Base-by-base conservation (phyloP, 257 asterid species). In the Mentha longifolia region DNA sequence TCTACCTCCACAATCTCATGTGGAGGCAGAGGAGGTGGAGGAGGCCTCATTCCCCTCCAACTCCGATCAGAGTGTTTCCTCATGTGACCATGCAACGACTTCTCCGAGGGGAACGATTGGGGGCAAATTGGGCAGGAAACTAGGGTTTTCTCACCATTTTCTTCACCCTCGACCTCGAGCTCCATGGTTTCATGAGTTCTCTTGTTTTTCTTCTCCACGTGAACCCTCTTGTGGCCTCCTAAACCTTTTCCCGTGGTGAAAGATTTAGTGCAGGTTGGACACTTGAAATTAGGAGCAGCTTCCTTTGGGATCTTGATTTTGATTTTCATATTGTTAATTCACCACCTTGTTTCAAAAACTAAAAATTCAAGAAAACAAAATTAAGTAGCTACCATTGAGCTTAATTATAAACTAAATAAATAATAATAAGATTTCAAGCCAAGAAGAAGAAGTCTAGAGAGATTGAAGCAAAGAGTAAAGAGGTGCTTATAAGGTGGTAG, bases 401-500 rank as follows among this genome's bases (percentile, higher is more conserved):
- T 50, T 50, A n/a, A n/a, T n/a, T n/a, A 8, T 19, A 46, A 35
- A 35, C 39, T 35, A 35, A 35, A 35, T 35, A 35, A 35, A 35
- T 7, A 35, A 1, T 33, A 6, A 35, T 35, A 35, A 28, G 31
- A 28, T 35, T 35, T 35, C 39, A 35, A 35, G 39, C 5, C 39
- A 35, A 35, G 39, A 35, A 16, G 22, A 16, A 43, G 15, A 9
- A 2, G 3, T 28, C 2, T 28, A 43, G 15, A 43, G 49, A 43
- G 14, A 9, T 13, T 7, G 5, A 22, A 50, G 60, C 5, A 17
- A 22, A 12, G 41, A 49, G 10, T 16, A 22, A 30, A 15, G 45
- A 14, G 60, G 58, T 70, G 67, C 61, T 17, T 67, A 68, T 71
- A 60, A 71, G 68, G 54, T 50, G 22, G 62, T 75, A 37, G 30